A percentile compares a stretch with the other conserved stretches of the same genome.
Conservation (phyloP, 176 grass and related monocot genomes). For the Ampelocalamus luodianensis region DNA sequence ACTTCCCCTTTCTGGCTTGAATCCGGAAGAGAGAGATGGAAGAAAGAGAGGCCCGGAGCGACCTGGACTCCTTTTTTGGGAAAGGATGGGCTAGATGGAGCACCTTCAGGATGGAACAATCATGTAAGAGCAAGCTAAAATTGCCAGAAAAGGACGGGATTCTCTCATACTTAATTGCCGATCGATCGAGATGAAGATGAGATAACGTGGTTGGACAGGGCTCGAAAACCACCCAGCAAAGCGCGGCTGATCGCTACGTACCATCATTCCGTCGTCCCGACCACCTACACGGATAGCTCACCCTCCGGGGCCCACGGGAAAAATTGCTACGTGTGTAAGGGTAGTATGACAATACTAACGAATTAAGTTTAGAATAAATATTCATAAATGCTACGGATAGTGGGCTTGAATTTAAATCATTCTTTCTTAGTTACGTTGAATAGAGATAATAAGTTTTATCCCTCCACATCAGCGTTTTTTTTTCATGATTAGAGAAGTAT, state of each 20-base stretch:
- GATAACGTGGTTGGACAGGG: not conserved
- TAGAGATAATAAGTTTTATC: no score
- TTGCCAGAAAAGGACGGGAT: not conserved
- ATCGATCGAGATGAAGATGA: not conserved
- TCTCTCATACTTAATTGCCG: not conserved
- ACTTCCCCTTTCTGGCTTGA: not conserved
- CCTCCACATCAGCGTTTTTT: no score
- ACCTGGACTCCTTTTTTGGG: not conserved
- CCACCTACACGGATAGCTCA: not conserved
- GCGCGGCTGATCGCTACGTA: not conserved
- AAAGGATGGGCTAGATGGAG: slow-evolving; percentile 1
- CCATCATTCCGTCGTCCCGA: not conserved
- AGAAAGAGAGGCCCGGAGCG: no score
- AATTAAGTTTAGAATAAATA: no score
- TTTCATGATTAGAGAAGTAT: no score
- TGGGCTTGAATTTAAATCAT: no score
- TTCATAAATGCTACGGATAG: no score
- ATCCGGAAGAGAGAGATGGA: not conserved
- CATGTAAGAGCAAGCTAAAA: not conserved
- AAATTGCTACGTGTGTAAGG: no score
- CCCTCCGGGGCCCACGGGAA: not conserved
- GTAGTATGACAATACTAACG: not conserved
- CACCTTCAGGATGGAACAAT: not conserved
- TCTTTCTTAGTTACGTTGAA: no score
- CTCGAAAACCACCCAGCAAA: not conserved